Percentiles rank a stretch among this genome's conserved stretches.
phyloP scores from a whole-genome alignment of 1,139 yeast species.

The Sugiyamaella grinbergsii region DNA sequence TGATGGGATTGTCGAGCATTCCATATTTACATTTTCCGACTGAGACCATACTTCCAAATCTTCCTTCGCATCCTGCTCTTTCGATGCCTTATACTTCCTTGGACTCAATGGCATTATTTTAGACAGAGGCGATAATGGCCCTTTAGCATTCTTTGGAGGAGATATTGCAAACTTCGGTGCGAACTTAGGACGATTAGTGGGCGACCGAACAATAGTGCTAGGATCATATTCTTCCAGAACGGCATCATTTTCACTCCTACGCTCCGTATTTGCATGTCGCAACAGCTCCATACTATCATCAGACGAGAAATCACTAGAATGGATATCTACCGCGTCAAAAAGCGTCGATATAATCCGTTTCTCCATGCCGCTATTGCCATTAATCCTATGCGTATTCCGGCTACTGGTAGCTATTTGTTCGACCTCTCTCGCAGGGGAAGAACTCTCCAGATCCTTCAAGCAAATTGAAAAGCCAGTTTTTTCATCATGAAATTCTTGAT shows the following conservation, averaged over 20 bases:
- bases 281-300: slow-evolving; percentile 5
- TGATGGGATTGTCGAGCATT: neutral
- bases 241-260: too few relatives aligned
- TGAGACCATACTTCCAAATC: neutral
- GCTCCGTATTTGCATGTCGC: neutral
- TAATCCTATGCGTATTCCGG: neutral
- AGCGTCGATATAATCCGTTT: too few relatives aligned
- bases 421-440: slow-evolving; percentile 9
- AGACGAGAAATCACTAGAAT: slow-evolving; percentile 15
- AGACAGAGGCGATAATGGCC: neutral
- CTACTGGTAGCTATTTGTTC: neutral
- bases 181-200: neutral
- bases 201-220: neutral
- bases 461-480: slow-evolving; percentile 10
- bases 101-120: neutral
- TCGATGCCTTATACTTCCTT: neutral
- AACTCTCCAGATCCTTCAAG: slow-evolving; percentile 15
- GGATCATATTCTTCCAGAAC: neutral
- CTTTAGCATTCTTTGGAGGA: neutral
- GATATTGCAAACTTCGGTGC: neutral
- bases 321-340: neutral
- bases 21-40: neutral
- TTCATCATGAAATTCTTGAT: slow-evolving; percentile 9
- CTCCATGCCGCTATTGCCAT: neutral
- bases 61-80: neutral